Conservation (phyloP, 2,329 filamentous ascomycete species). For the Pseudocercospora eumusae region DNA sequence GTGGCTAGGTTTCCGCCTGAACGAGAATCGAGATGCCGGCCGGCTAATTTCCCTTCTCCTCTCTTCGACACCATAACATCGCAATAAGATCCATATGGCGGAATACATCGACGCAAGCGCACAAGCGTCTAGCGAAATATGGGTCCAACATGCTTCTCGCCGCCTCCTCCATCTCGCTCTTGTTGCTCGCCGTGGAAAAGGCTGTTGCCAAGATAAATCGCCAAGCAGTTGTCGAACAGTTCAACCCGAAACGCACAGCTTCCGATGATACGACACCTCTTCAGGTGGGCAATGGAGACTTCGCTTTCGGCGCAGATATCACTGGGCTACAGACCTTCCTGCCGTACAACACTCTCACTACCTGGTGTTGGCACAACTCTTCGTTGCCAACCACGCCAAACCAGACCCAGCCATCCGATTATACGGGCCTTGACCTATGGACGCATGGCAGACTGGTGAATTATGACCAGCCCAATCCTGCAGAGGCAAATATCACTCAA, state of each 20-base stretch:
- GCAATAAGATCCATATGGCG: not conserved
- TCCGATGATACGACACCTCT: not conserved
- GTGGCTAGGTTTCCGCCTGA: not conserved
- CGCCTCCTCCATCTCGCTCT: not conserved
- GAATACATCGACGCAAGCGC: not conserved
- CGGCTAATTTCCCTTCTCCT: conserved; percentile 2
- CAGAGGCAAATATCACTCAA: not conserved
- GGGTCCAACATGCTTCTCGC: not conserved
- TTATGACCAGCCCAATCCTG: not conserved
- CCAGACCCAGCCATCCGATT: conserved; percentile 1
- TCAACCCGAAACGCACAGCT: not conserved
- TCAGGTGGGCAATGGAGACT: conserved; percentile 3
- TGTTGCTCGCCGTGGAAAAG: not conserved
- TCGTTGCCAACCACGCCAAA: conserved; percentile 7
- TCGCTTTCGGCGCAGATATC: not conserved
- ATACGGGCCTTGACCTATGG: not conserved
- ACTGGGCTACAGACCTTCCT: conserved; percentile 1
- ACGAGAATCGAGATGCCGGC: not conserved
- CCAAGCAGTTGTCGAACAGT: not conserved
- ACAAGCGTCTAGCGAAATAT: not conserved
- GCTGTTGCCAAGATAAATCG: not conserved
- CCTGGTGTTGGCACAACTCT: conserved; percentile 6
- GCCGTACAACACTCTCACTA: conserved; percentile 2
- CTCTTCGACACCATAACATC: not conserved
- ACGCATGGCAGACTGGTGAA: conserved; percentile 4